These are phyloP conservation scores for Huntiella moniliformis DNA, from an alignment of 2,329 filamentous ascomycete species.

Conservation along the genomic window DNA sequence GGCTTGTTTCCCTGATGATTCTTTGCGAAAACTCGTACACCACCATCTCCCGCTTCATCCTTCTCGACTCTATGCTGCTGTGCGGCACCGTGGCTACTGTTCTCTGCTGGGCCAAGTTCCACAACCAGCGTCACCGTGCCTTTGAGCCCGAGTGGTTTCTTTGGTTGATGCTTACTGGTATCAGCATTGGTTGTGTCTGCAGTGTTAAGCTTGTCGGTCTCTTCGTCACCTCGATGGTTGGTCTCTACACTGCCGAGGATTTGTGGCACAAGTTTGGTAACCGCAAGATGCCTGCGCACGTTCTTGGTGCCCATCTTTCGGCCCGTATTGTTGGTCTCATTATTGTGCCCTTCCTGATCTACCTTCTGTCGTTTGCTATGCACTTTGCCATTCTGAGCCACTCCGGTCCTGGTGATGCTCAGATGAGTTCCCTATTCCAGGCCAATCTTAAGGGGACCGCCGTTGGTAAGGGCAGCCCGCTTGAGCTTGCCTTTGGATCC, in stretches of 20 bases:
- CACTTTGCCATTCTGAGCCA: slow-evolving; percentile 90
- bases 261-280: slow-evolving; percentile 97
- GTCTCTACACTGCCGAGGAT: slow-evolving; percentile 88
- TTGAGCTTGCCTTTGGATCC: slow-evolving; percentile 81
- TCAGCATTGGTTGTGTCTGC: slow-evolving; percentile 95
- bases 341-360: slow-evolving; percentile 71
- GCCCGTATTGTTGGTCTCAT: slow-evolving; percentile 77
- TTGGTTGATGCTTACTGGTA: slow-evolving; percentile 82
- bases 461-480: slow-evolving; percentile 82
- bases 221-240: slow-evolving; percentile 87
- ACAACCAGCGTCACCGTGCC: slow-evolving; percentile 65
- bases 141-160: slow-evolving; percentile 86
- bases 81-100: slow-evolving; percentile 98
- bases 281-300: slow-evolving; percentile 68
- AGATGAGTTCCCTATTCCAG: slow-evolving; percentile 99
- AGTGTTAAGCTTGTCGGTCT: slow-evolving; percentile 97
- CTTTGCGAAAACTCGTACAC: slow-evolving; percentile 99
- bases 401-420: slow-evolving; percentile 90
- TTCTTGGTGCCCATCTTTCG: slow-evolving; percentile 58
- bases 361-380: slow-evolving; percentile 86
- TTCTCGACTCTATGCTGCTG: slow-evolving; percentile 94
- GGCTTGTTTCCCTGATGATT: slow-evolving; percentile 92
- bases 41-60: slow-evolving; percentile 94
- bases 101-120: slow-evolving; percentile 94
- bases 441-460: slow-evolving; percentile 87